Conservation (phyloP, 164 flowering plant genomes). For the Annona cherimola region DNA sequence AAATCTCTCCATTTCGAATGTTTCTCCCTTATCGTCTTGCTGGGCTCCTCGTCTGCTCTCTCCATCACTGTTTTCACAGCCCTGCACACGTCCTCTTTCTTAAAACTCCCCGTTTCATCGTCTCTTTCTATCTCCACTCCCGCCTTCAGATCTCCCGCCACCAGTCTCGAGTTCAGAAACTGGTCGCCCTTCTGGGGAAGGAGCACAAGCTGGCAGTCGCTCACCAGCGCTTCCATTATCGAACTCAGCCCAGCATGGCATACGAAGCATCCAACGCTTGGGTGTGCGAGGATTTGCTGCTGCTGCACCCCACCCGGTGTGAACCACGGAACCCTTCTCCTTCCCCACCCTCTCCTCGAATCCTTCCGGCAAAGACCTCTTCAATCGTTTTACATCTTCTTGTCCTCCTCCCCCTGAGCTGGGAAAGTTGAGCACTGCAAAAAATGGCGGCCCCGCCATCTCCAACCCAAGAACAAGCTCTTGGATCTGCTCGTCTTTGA, state of each 20-base stretch:
- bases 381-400: neutral
- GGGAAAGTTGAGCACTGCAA: constrained; percentile 14
- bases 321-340: constrained; percentile 13
- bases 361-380: constrained; percentile 13
- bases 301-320: constrained; percentile 19
- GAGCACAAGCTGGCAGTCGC: constrained; percentile 11
- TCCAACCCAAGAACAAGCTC: constrained; percentile 31
- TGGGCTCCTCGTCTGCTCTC: neutral
- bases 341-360: constrained; percentile 14
- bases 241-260: constrained; percentile 11
- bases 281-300: constrained; percentile 13
- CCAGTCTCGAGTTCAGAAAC: constrained; percentile 14
- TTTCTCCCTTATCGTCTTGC: constrained; percentile 3
- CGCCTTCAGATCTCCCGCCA: constrained; percentile 8
- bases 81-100: constrained; percentile 3
- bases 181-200: constrained; percentile 30
- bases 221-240: constrained; percentile 9
- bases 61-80: constrained; percentile 10
- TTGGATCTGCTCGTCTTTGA: constrained; percentile 20
- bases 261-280: constrained; percentile 9
- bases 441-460: constrained; percentile 26
- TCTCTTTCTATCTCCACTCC: constrained; percentile 15
- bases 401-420: neutral
- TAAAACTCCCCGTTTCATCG: constrained; percentile 9
- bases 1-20: neutral